phyloP scores from a whole-genome alignment of 345 rosid genomes.

The Crucihimalaya himalaica region DNA sequence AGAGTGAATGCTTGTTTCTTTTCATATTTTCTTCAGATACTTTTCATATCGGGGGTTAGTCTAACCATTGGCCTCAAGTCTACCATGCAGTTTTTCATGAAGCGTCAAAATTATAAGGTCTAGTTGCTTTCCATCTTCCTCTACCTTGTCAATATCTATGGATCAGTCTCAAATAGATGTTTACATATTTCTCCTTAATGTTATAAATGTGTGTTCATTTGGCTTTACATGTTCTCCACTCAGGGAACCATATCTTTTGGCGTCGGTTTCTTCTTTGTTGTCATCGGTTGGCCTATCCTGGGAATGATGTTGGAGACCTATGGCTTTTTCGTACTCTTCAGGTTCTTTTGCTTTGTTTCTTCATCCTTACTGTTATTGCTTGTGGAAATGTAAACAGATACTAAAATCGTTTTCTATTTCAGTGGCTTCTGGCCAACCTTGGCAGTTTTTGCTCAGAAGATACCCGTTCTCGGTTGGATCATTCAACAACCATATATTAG shows the following conservation, averaged over 20 bases:
- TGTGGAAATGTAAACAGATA: conserved; percentile 7
- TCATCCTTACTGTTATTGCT: background rate
- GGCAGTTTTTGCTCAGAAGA: conserved; percentile 84
- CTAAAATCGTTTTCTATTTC: conserved; percentile 29
- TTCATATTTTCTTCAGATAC: conserved; percentile 57
- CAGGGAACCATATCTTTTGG: conserved; percentile 99
- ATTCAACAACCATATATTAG: conserved; percentile 82
- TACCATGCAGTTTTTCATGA: conserved; percentile 93
- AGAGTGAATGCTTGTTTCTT: conserved; percentile 4
- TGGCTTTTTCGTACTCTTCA: conserved; percentile 91
- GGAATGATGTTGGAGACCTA: conserved; percentile 94
- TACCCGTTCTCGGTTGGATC: conserved; percentile 94
- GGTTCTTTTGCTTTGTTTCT: conserved; percentile 45
- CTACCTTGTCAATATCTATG: conserved; percentile 12
- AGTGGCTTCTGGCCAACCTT: conserved; percentile 99
- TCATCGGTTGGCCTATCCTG: conserved; percentile 93
- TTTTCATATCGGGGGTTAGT: conserved; percentile 90
- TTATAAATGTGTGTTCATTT: background rate
- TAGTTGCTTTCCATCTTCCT: conserved; percentile 12
- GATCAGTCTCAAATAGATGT: background rate
- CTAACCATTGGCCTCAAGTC: conserved; percentile 93
- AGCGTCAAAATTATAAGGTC: conserved; percentile 93
- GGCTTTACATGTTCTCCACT: conserved; percentile 8
- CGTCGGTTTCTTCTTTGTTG: conserved; percentile 82
- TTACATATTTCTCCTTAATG: background rate